Percentiles rank a stretch among this genome's conserved stretches.
phyloP scores from a whole-genome alignment of 352 stramenopile genomes.

The Halophytophthora polymorphica region DNA sequence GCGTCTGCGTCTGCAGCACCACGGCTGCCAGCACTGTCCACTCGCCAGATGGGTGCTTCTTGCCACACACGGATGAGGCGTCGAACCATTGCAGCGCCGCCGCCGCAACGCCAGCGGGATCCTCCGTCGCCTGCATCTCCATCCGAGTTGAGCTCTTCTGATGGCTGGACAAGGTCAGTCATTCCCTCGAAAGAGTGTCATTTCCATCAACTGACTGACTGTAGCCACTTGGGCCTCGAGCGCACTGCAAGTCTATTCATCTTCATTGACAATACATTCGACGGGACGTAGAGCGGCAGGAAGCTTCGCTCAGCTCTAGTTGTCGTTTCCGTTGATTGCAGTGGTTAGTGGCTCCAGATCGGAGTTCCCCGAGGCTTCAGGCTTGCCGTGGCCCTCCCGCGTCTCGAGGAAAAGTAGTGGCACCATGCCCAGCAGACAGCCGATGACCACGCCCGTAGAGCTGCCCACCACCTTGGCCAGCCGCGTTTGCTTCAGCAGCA shows the following conservation, averaged over 20 bases:
- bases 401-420: conserved; percentile 79
- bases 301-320: conserved; percentile 3
- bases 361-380: background rate
- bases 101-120: conserved; percentile 29
- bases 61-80: conserved; percentile 38
- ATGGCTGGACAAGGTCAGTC: too few relatives aligned
- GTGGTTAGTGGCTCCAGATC: background rate
- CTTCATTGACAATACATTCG: too few relatives aligned
- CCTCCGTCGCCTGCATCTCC: conserved; percentile 13
- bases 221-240: conserved; percentile 6
- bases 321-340: background rate
- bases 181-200: conserved; percentile 4
- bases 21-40: conserved; percentile 69
- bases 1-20: conserved; percentile 27
- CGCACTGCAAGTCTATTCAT: too few relatives aligned
- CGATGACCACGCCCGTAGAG: conserved; percentile 68
- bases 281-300: too few relatives aligned
- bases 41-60: conserved; percentile 51
- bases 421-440: conserved; percentile 73
- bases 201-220: conserved; percentile 4
- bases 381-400: conserved; percentile 28
- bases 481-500: conserved; percentile 62
- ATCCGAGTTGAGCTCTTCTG: conserved; percentile 11
- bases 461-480: conserved; percentile 65
- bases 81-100: conserved; percentile 66